Percentiles rank a stretch among this genome's conserved stretches.
Conservation (phyloP, 1,139 yeast genomes). For the Lodderomyces pseudojiufengensis region DNA sequence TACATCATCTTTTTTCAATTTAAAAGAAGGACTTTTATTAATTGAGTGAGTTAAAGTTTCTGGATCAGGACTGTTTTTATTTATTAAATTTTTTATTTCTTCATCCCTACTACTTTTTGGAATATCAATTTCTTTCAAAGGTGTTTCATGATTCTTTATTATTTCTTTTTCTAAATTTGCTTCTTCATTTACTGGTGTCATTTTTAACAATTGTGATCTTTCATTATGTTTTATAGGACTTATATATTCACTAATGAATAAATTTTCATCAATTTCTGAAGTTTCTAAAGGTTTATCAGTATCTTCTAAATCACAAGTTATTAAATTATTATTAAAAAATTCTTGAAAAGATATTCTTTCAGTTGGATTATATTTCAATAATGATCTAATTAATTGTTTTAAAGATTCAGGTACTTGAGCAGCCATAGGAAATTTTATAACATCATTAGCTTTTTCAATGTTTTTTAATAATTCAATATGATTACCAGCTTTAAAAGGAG, state of each 20-base stretch:
- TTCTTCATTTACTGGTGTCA: slow-evolving; percentile 12
- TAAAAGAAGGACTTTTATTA: slow-evolving; percentile 13
- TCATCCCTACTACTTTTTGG: slow-evolving; percentile 37
- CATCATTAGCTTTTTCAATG: slow-evolving; percentile 78
- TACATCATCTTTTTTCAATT: slow-evolving; percentile 36
- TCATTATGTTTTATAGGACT: slow-evolving; percentile 31
- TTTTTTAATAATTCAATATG: slow-evolving; percentile 84
- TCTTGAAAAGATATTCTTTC: slow-evolving; percentile 86
- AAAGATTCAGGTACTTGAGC: slow-evolving; percentile 61
- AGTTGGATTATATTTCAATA: slow-evolving; percentile 79
- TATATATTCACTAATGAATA: slow-evolving; percentile 79
- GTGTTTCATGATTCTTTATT: not conserved
- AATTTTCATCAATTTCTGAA: slow-evolving; percentile 67
- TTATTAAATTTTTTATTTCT: slow-evolving; percentile 42
- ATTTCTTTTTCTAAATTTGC: not conserved
- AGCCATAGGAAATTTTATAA: slow-evolving; percentile 66
- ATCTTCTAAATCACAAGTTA: slow-evolving; percentile 44
- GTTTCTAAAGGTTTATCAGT: slow-evolving; percentile 59
- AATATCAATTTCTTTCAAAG: slow-evolving; percentile 10
- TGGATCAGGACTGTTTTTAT: slow-evolving; percentile 43
- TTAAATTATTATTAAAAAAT: slow-evolving; percentile 67
- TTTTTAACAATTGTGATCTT: slow-evolving; percentile 18
- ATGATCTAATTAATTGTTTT: slow-evolving; percentile 64
- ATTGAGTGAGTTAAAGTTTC: slow-evolving; percentile 23
- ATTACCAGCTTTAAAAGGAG: slow-evolving; percentile 91